A percentile compares a stretch with the other conserved stretches of the same genome.
These are phyloP conservation scores for Cyclotella kingstonii DNA, from an alignment of 108 stramenopile species.

Conservation along the genomic window DNA sequence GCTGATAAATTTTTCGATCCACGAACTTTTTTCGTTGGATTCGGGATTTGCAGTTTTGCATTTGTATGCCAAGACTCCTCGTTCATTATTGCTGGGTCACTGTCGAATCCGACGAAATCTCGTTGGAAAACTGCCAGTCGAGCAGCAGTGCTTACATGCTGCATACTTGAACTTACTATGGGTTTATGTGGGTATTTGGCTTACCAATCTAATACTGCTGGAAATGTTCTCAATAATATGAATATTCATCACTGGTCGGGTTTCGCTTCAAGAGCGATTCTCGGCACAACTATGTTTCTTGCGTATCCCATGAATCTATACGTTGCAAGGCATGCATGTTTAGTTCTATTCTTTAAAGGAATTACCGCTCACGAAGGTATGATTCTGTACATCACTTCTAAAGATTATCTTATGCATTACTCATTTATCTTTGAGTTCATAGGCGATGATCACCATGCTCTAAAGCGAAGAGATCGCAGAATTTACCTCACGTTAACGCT, in stretches of 20 bases:
- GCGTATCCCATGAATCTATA: constrained; percentile 84
- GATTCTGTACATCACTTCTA: background rate
- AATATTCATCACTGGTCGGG: constrained; percentile 45
- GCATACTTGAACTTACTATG: constrained; percentile 44
- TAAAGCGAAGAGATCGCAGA: constrained; percentile 30
- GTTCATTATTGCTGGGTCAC: constrained; percentile 83
- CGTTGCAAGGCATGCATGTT: constrained; percentile 75
- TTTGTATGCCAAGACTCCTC: constrained; percentile 88
- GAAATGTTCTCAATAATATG: constrained; percentile 74
- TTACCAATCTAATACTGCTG: constrained; percentile 55
- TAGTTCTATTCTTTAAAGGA: constrained; percentile 76
- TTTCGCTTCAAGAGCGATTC: constrained; percentile 35
- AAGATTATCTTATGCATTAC: background rate
- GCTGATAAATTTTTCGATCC: constrained; percentile 29
- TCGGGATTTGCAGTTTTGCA: constrained; percentile 82
- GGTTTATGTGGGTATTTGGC: constrained; percentile 69
- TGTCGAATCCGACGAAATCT: constrained; percentile 60
- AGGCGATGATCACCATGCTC: constrained; percentile 30
- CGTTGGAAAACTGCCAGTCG: constrained; percentile 71
- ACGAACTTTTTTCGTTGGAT: constrained; percentile 73
- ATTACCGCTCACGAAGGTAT: constrained; percentile 75
- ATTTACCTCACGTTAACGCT: constrained; percentile 33
- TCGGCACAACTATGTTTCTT: constrained; percentile 76
- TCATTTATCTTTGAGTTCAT: background rate
- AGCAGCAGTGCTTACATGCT: constrained; percentile 49